Base-by-base conservation (phyloP, 495 filamentous ascomycete genomes). In the Talaromyces adpressus region DNA sequence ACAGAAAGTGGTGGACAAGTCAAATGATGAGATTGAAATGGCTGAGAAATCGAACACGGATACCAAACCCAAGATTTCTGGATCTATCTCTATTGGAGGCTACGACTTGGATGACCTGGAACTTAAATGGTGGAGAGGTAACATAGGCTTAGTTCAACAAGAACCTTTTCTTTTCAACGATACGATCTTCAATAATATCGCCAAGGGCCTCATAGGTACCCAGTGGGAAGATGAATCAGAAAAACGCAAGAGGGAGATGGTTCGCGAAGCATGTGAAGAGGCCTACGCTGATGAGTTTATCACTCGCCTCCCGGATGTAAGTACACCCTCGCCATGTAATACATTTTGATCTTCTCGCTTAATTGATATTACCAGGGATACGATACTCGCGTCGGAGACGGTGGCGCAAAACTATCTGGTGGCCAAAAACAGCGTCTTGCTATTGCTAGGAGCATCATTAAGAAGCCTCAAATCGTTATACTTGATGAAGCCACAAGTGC, bases 401-500 rank as follows among this genome's bases (percentile, higher is more conserved):
- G 91, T 45, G 92, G 92, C 6, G 91, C 91, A 68, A 73, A 93
- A 23, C 77, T 97, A 51, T 91, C 87, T 25, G 92, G 92, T 66
- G 92, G 92, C n/a, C 92, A 97, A 74, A 95, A 95, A 71, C 92
- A 97, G 70, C 86, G 92, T 53, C 89, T 96, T 68, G 82, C 82
- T 6, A 86, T 87, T 67, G 92, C 92, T 3, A 83, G 92, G 62
- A 90, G 89, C n/a, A 87, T 96, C 36, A 87, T 87, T 32, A 86
- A 83, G 6, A 81, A 96, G 68, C 92, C 92, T n/a, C 90, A 90
- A 74, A 88, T 97, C 67, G 81, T 97, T 1, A 52, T 86, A 6
- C 73, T 87, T 14, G 84, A 87, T 67, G 84, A 87, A 64, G 84
- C 83, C 1, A 87, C 84, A 0, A 77, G 76, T 18, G 79, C 81